These are phyloP conservation scores for Stentor roeselii DNA, from an alignment of 73 alveolate species.

Conservation along the genomic window DNA sequence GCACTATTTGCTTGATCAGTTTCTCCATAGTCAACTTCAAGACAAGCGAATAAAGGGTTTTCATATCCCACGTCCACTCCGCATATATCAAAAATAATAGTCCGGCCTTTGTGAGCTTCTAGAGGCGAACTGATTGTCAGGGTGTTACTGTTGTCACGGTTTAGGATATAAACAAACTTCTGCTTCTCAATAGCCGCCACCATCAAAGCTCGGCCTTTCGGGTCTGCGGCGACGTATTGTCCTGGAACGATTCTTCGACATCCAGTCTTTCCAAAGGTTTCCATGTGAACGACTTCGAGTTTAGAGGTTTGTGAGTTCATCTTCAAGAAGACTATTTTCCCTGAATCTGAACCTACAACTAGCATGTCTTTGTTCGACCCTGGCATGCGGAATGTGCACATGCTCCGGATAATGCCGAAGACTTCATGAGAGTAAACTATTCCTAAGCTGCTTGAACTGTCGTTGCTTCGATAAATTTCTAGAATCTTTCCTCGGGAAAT, in stretches of 20 bases:
- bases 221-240: slow-evolving; percentile 98
- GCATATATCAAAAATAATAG: slow-evolving; percentile 93
- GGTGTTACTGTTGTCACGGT: slow-evolving; percentile 90
- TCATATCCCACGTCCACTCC: slow-evolving; percentile 99
- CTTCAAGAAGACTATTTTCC: slow-evolving; percentile 62
- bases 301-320: slow-evolving; percentile 40
- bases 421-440: slow-evolving; percentile 72
- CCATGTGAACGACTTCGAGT: slow-evolving; percentile 94
- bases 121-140: slow-evolving; percentile 95
- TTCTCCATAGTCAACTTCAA: slow-evolving; percentile 98
- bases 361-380: slow-evolving; percentile 81
- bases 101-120: slow-evolving; percentile 98
- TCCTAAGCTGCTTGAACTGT: slow-evolving; percentile 50
- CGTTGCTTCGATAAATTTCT: slow-evolving; percentile 46
- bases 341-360: slow-evolving; percentile 91
- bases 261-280: slow-evolving; percentile 99
- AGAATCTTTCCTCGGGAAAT: slow-evolving; percentile 52
- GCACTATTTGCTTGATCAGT: slow-evolving; percentile 78
- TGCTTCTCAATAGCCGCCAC: slow-evolving; percentile 98
- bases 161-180: slow-evolving; percentile 97
- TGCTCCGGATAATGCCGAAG: slow-evolving; percentile 88
- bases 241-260: slow-evolving; percentile 99
- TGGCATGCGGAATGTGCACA: slow-evolving; percentile 83
- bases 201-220: slow-evolving; percentile 99
- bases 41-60: slow-evolving; percentile 96